Base-by-base conservation (phyloP, 352 stramenopile species). In the Peronospora belbahrii region DNA sequence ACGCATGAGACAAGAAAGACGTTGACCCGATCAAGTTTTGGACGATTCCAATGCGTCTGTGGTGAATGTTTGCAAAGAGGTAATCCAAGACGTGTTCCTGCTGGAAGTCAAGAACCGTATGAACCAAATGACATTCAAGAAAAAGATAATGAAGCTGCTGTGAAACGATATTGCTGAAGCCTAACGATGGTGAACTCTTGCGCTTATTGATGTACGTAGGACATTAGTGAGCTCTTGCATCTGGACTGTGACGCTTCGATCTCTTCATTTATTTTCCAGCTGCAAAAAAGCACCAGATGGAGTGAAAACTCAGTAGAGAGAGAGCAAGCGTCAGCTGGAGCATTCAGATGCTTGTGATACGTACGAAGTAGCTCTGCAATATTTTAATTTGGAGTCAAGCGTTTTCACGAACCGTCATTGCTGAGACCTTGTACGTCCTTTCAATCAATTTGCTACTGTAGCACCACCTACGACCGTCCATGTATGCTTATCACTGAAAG, bases 61-160 rank as follows among this genome's bases (percentile, higher is more conserved):
- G 36, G 28, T 14, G 28, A 3, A 25, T 31, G 25, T 33, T 6
- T 33, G 18, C 37, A 64, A 56, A 33, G 41, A 38, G 32, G 51
- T 59, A 41, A 62, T 52, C 37, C 11, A 28, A 44, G 37, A 62
- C 59, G 54, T 62, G 23, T 49, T 36, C 30, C 36, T 18, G 33
- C 40, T 56, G 8, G 53, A 53, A 53, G 42, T 58, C 54, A 58
- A 54, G 41, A 58, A 22, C 31, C 36, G n/a, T 24, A 46, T 31
- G 32, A 15, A 44, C n/a, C 40, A 42, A 54, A 27, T 49, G 54
- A 23, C 42, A n/a, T n/a, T n/a, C n/a, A n/a, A 57, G 57, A 41
- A 23, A 24, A 58, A 58, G 48, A 58, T 62, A 48, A 62, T 42
- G 34, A 58, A 54, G 54, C 48, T 62, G 42, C 45, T 58, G 48